A percentile compares a stretch with the other conserved stretches of the same genome.
Conservation (phyloP, 257 asterid genomes). For the Prunella vulgaris region DNA sequence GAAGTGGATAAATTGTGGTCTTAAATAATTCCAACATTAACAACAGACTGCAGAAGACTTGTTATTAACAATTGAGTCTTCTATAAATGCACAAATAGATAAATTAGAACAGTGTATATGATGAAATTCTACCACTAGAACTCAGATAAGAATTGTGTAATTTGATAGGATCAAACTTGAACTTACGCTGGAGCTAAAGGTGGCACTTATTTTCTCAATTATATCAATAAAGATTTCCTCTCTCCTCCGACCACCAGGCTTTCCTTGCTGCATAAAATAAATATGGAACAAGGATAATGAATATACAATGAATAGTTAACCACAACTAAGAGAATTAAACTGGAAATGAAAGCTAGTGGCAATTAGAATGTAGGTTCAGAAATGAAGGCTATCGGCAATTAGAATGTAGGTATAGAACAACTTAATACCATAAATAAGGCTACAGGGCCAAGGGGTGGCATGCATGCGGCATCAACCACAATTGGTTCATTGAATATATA, state of each 20-base stretch:
- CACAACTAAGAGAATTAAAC: constrained; percentile 10
- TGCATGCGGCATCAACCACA: constrained; percentile 80
- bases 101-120: constrained; percentile 10
- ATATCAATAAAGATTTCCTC: constrained; percentile 98
- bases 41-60: neutral
- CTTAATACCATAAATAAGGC: constrained; percentile 78
- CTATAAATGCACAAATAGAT: constrained; percentile 5
- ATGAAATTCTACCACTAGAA: constrained; percentile 4
- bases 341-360: no score
- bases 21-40: neutral
- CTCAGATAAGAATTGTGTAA: constrained; percentile 8
- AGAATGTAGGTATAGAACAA: constrained; percentile 15
- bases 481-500: constrained; percentile 95
- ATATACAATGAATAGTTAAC: constrained; percentile 16
- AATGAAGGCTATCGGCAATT: neutral
- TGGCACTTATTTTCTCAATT: constrained; percentile 93
- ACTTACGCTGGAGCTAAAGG: constrained; percentile 99
- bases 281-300: constrained; percentile 16
- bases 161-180: constrained; percentile 15
- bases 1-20: neutral
- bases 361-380: no score
- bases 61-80: no score
- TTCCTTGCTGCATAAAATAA: constrained; percentile 78
- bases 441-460: constrained; percentile 95
- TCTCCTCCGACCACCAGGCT: constrained; percentile 94